phyloP scores from a whole-genome alignment of 2,329 filamentous ascomycete species.

The Colletotrichum filicis region DNA sequence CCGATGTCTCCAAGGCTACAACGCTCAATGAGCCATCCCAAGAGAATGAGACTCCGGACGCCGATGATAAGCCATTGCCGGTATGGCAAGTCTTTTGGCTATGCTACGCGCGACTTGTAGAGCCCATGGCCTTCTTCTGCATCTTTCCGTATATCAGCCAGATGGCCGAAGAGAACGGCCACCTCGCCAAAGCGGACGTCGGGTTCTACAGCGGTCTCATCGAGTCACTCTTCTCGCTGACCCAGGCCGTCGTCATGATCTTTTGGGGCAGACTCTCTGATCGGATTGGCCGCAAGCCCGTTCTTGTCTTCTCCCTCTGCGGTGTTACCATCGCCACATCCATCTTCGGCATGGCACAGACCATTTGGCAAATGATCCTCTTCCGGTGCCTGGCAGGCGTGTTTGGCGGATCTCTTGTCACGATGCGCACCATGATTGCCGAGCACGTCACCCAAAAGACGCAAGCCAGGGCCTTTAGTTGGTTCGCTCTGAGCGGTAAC shows the following conservation, averaged over 20 bases:
- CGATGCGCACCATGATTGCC: constrained; percentile 80
- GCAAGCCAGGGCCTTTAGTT: constrained; percentile 79
- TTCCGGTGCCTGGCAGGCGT: constrained; percentile 78
- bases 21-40: constrained; percentile 10
- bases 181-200: constrained; percentile 71
- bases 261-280: constrained; percentile 75
- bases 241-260: constrained; percentile 83
- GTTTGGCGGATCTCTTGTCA: constrained; percentile 79
- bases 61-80: constrained; percentile 21
- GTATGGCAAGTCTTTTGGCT: constrained; percentile 74
- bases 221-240: constrained; percentile 77
- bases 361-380: constrained; percentile 79
- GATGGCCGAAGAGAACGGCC: constrained; percentile 77
- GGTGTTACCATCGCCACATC: constrained; percentile 71
- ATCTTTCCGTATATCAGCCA: constrained; percentile 85
- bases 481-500: constrained; percentile 81
- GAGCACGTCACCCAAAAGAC: constrained; percentile 77
- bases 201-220: constrained; percentile 86
- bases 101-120: constrained; percentile 78
- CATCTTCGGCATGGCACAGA: constrained; percentile 75
- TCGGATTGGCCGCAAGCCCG: constrained; percentile 76
- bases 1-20: constrained; percentile 20
- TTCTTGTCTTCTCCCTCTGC: constrained; percentile 73
- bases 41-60: neutral
- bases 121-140: constrained; percentile 85